Percentiles rank a stretch among this genome's conserved stretches.
These are phyloP conservation scores for Trametes maxima DNA, from an alignment of 768 basidiomycete genomes.

Conservation along the genomic window DNA sequence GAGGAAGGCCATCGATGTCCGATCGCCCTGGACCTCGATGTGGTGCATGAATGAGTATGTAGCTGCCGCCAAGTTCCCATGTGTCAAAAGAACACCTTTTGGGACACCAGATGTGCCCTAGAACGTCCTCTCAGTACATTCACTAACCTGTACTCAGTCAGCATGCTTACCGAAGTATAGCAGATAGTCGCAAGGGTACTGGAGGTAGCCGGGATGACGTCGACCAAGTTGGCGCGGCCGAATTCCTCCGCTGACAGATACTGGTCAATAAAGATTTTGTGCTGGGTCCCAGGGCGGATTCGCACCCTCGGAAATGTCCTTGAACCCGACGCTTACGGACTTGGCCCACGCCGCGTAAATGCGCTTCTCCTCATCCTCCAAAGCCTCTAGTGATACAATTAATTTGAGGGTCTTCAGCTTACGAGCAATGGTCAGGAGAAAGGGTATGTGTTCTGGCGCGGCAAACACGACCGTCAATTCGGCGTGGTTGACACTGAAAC, in stretches of 20 bases:
- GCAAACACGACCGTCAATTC: constrained; percentile 81
- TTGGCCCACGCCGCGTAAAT: constrained; percentile 73
- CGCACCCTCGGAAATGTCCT: constrained; percentile 69
- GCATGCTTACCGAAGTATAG: constrained; percentile 83
- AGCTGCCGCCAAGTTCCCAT: constrained; percentile 62
- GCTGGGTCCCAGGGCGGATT: constrained; percentile 12
- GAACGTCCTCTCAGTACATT: background rate
- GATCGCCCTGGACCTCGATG: constrained; percentile 41
- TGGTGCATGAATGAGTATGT: constrained; percentile 61
- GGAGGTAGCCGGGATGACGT: constrained; percentile 59
- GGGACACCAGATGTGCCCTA: constrained; percentile 83
- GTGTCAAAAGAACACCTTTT: constrained; percentile 84
- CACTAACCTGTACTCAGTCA: background rate
- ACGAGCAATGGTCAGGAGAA: constrained; percentile 68
- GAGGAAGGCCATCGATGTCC: constrained; percentile 20
- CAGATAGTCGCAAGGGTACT: constrained; percentile 81
- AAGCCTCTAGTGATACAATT: constrained; percentile 73
- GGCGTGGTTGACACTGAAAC: constrained; percentile 79
- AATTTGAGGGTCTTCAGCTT: constrained; percentile 67
- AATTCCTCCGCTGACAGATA: constrained; percentile 64
- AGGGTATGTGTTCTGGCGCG: constrained; percentile 72
- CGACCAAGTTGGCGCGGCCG: constrained; percentile 64
- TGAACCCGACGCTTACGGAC: constrained; percentile 60
- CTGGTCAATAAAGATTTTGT: background rate
- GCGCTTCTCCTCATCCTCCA: constrained; percentile 52